These are phyloP conservation scores for Corymbia calophylla DNA, from an alignment of 441 rosid species.

Conservation along the genomic window DNA sequence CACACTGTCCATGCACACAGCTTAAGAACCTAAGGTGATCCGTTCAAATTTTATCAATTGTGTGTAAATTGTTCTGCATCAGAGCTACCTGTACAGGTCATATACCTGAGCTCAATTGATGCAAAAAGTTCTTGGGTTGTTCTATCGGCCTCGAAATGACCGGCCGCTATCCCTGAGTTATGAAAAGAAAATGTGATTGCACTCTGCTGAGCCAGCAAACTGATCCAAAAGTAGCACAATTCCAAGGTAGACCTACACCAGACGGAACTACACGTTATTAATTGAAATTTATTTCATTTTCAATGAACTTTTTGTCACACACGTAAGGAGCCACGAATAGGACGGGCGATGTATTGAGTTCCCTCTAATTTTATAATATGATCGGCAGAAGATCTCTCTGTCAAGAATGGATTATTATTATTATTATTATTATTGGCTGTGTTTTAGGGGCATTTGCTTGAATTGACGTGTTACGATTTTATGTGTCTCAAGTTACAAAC, in stretches of 20 bases:
- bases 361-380: background rate
- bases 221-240: background rate
- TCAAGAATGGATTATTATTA: background rate
- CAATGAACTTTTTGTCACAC: background rate
- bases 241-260: background rate
- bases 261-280: background rate
- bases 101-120: background rate
- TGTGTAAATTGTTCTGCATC: rapidly evolving
- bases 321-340: background rate
- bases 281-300: background rate
- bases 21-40: background rate
- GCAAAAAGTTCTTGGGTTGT: background rate
- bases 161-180: background rate
- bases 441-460: background rate
- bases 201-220: background rate
- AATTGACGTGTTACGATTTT: background rate
- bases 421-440: background rate
- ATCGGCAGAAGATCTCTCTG: background rate
- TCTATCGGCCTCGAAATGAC: background rate
- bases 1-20: background rate
- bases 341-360: background rate
- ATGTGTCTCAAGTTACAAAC: background rate
- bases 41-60: background rate
- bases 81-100: background rate
- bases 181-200: background rate